Conservation (phyloP, 768 basidiomycete genomes). For the Calocybe gangraenosa region DNA sequence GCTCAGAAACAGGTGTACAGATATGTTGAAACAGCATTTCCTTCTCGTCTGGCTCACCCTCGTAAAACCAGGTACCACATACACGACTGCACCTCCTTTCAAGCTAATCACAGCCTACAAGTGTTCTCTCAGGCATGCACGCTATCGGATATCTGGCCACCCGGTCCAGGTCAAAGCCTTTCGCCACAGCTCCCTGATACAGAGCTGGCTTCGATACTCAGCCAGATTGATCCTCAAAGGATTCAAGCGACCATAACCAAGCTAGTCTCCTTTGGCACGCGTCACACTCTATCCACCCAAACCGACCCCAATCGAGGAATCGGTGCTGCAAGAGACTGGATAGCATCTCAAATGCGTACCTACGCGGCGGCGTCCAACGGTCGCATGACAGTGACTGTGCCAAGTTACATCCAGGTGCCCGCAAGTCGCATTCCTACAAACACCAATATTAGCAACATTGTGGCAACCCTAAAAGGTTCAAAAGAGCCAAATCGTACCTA, state of each 20-base stretch:
- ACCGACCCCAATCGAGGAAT: conserved; percentile 50
- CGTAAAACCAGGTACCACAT: too few species aligned
- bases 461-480: conserved; percentile 45
- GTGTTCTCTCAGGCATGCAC: too few species aligned
- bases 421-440: conserved; percentile 30
- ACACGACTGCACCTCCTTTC: too few species aligned
- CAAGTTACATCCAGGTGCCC: conserved; percentile 39
- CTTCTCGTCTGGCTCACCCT: too few species aligned
- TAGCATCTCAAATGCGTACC: conserved; percentile 39
- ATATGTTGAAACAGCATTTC: too few species aligned
- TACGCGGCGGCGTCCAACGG: conserved; percentile 34
- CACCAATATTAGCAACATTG: conserved; percentile 48
- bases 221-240: conserved; percentile 39
- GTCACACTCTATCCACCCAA: conserved; percentile 49
- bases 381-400: conserved; percentile 40
- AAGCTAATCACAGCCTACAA: too few species aligned
- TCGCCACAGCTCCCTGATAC: conserved; percentile 37
- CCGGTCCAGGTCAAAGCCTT: conserved; percentile 40
- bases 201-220: conserved; percentile 43
- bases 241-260: conserved; percentile 45
- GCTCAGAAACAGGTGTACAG: too few species aligned
- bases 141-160: conserved; percentile 33
- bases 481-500: conserved; percentile 47
- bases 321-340: conserved; percentile 54
- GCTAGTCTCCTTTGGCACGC: conserved; percentile 53